phyloP scores from a whole-genome alignment of 2,329 filamentous ascomycete genomes.

The Tolypocladium tundrense region DNA sequence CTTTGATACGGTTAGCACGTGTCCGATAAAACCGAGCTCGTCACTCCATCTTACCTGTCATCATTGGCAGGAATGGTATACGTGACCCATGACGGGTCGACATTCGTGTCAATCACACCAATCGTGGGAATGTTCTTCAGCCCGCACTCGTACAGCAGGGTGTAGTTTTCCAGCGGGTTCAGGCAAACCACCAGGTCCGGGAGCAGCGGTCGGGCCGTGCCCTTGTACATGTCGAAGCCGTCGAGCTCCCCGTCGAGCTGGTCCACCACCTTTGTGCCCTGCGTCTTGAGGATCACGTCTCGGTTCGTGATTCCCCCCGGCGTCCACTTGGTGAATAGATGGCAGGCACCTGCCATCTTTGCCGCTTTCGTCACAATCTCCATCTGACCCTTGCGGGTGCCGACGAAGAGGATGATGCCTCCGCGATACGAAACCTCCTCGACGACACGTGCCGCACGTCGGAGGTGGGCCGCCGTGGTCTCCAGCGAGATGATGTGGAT shows the following conservation, averaged over 20 bases:
- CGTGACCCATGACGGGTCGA: conserved; percentile 85
- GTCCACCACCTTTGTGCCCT: conserved; percentile 66
- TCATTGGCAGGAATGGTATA: conserved; percentile 97
- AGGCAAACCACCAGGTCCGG: conserved; percentile 88
- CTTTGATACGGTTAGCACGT: conserved; percentile 33
- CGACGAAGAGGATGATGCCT: conserved; percentile 83
- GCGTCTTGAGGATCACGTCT: conserved; percentile 70
- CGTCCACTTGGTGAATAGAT: conserved; percentile 88
- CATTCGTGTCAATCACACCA: conserved; percentile 88
- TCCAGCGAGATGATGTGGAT: conserved; percentile 93
- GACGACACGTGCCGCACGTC: conserved; percentile 88
- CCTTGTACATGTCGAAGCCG: conserved; percentile 57
- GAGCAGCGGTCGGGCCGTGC: conserved; percentile 54
- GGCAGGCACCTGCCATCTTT: conserved; percentile 65
- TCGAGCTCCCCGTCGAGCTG: conserved; percentile 50
- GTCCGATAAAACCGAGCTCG: background rate
- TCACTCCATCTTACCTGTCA: conserved; percentile 54
- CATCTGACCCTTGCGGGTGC: conserved; percentile 74
- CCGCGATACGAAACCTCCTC: conserved; percentile 74
- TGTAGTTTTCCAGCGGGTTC: conserved; percentile 88
- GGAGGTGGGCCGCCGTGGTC: conserved; percentile 75
- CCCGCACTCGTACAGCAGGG: conserved; percentile 83
- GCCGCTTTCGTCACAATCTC: conserved; percentile 74
- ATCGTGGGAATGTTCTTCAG: conserved; percentile 85
- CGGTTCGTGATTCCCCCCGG: conserved; percentile 89